phyloP scores from a whole-genome alignment of 331 rosid species.

The Quercus tomentella region DNA sequence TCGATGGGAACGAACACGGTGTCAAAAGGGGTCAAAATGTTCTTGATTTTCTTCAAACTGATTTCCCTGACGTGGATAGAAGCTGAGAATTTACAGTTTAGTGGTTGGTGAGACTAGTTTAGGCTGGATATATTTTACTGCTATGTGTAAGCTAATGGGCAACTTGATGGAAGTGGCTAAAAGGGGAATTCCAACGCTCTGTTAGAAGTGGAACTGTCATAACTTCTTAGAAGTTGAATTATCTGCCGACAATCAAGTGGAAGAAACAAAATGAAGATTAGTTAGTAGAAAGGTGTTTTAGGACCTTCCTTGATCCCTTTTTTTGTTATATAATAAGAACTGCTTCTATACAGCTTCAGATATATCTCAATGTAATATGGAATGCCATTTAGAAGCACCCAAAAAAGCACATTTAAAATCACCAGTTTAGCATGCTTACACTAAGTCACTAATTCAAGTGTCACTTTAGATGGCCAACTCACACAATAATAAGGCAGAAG shows the following conservation, averaged over 20 bases:
- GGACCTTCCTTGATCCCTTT: background rate
- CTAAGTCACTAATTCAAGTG: too few relatives aligned
- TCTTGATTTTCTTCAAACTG: too few relatives aligned
- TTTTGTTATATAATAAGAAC: background rate
- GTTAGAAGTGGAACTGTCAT: background rate
- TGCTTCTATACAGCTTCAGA: background rate
- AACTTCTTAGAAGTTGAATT: background rate
- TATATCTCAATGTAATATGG: background rate
- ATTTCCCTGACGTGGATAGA: too few relatives aligned
- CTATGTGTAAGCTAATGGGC: slow-evolving; percentile 42
- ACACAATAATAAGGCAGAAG: too few relatives aligned
- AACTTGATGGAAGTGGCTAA: slow-evolving; percentile 80
- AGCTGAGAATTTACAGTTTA: too few relatives aligned
- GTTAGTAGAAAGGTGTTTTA: background rate
- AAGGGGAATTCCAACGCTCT: background rate
- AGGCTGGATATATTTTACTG: too few relatives aligned
- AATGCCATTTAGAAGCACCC: background rate
- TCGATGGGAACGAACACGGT: slow-evolving; percentile 98
- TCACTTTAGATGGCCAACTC: too few relatives aligned
- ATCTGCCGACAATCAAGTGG: background rate
- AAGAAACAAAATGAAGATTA: background rate
- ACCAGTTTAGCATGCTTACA: too few relatives aligned
- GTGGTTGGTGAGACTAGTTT: too few relatives aligned
- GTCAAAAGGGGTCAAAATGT: slow-evolving; percentile 9
- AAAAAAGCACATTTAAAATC: too few relatives aligned